Base-by-base conservation (phyloP, 768 basidiomycete genomes). In the Rhizopogon salebrosus region DNA sequence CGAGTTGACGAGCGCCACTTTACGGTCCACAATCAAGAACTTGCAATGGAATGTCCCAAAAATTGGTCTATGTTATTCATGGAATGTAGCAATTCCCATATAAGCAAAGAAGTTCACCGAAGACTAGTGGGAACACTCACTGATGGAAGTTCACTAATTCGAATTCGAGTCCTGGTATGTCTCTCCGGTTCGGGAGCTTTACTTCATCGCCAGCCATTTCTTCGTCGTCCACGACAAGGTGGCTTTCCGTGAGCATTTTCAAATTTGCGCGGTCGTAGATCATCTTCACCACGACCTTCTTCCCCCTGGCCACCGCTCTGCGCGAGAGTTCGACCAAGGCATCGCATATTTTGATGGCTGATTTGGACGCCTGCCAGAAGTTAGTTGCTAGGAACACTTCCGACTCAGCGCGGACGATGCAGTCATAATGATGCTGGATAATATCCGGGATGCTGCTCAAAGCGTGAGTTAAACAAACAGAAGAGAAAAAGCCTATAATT, bases 11-110 rank as follows among this genome's bases (percentile, higher is more conserved):
- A 85, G 65, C 1, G 82, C 85, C 34, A 85, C 70, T 58, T 79
- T 80, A n/a, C 84, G 73, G 62, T 89, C 86, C 1, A 87, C 80
- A 39, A 88, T 70, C 68, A 87, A 72, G 60, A 80, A 86, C 61
- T 88, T 87, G 41, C 80, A 78, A 58, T 89, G 87, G 65, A 87
- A 88, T 0, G 85, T 88, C 11, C 85, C 84, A 3, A 83, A 64
- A 20, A 83, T 55, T 3, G 80, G 79, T 35, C 76, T 70, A 53
- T 62, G 55, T n/a, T 29, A 35, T 48, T 38, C 18, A 20, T 10
- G 23, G 16, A n/a, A 37, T 16, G 1, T 46, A 34, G 60, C 64
- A 48, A 67, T 65, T 64, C 65, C 31, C 20, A 39, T 20, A 14
- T 27, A 13, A n/a, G n/a, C n/a, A n/a, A n/a, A n/a, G n/a, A n/a